These are phyloP conservation scores for Melanogaster broomeanus DNA, from an alignment of 768 basidiomycete species.

Conservation along the genomic window DNA sequence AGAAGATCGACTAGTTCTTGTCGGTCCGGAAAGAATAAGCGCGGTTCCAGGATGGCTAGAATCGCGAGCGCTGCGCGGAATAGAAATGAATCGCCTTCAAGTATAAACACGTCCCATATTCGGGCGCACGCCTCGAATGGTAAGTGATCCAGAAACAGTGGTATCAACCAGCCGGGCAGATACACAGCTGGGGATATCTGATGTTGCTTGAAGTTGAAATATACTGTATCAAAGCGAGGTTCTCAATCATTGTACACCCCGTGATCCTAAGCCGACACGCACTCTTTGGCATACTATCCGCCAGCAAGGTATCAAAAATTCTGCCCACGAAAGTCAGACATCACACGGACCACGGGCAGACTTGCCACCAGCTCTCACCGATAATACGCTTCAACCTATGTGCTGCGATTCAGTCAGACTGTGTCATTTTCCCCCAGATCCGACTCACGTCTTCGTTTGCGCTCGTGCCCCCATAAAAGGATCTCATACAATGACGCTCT, in stretches of 20 bases:
- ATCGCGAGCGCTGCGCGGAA: constrained; percentile 85
- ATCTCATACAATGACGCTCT: constrained; percentile 81
- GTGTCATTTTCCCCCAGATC: constrained; percentile 13
- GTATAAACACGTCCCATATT: constrained; percentile 83
- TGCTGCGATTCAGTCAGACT: constrained; percentile 27
- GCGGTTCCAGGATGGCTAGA: constrained; percentile 78
- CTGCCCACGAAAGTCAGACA: constrained; percentile 39
- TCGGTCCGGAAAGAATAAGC: constrained; percentile 86
- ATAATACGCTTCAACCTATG: constrained; percentile 87
- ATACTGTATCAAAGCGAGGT: constrained; percentile 50
- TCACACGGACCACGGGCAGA: not conserved
- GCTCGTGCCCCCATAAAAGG: constrained; percentile 75
- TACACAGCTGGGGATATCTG: constrained; percentile 87
- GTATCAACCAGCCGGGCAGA: constrained; percentile 77
- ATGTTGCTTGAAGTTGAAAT: constrained; percentile 94
- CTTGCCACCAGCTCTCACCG: constrained; percentile 47
- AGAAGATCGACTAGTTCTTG: constrained; percentile 79
- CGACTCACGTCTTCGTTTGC: constrained; percentile 77
- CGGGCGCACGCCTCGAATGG: constrained; percentile 90
- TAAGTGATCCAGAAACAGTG: constrained; percentile 83
- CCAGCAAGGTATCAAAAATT: constrained; percentile 89
- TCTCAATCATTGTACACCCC: not conserved
- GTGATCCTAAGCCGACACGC: constrained; percentile 20
- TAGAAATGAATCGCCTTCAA: constrained; percentile 90
- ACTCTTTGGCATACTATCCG: constrained; percentile 95